Percentiles rank a stretch among this genome's conserved stretches.
Evolutionary conservation across 768 basidiomycete species (phyloP).

Genomic region (Lactifluus hygrophoroides): DNA sequence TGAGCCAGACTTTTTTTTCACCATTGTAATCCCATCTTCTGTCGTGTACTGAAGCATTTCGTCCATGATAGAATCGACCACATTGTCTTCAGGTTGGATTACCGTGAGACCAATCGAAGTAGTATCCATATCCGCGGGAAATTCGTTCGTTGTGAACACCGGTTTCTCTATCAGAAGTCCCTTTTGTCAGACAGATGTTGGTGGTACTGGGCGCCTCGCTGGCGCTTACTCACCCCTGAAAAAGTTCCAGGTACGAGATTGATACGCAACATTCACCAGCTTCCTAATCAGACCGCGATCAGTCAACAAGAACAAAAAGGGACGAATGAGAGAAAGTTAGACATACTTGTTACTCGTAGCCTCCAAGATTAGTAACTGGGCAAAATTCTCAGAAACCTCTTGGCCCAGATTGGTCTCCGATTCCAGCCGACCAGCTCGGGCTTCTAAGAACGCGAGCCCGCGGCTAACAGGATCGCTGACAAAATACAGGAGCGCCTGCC

Average conservation of each 20-base stretch:
- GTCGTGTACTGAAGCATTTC: conserved; percentile 47
- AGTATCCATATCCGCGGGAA: conserved; percentile 50
- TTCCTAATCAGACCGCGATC: conserved; percentile 24
- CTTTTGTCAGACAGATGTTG: not conserved
- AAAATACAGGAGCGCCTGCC: conserved; percentile 39
- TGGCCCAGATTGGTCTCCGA: conserved; percentile 39
- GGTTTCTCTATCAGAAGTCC: conserved; percentile 27
- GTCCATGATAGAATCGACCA: conserved; percentile 40
- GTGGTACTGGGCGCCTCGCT: conserved; percentile 27
- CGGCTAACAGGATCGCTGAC: conserved; percentile 39
- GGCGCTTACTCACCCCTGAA: conserved; percentile 36
- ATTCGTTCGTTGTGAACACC: conserved; percentile 38
- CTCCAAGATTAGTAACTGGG: conserved; percentile 51
- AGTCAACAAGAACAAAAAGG: not conserved
- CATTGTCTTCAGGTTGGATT: conserved; percentile 26
- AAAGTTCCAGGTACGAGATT: conserved; percentile 44
- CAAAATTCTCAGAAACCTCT: conserved; percentile 43
- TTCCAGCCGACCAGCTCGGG: conserved; percentile 33
- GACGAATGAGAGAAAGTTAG: not conserved
- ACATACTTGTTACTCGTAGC: conserved; percentile 38
- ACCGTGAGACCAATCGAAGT: conserved; percentile 47
- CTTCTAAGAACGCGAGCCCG: conserved; percentile 34
- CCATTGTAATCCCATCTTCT: conserved; percentile 39
- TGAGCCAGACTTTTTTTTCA: not conserved
- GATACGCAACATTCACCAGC: conserved; percentile 34